Base-by-base conservation (phyloP, 805 yeast genomes). In the Saturnispora saitoi region DNA sequence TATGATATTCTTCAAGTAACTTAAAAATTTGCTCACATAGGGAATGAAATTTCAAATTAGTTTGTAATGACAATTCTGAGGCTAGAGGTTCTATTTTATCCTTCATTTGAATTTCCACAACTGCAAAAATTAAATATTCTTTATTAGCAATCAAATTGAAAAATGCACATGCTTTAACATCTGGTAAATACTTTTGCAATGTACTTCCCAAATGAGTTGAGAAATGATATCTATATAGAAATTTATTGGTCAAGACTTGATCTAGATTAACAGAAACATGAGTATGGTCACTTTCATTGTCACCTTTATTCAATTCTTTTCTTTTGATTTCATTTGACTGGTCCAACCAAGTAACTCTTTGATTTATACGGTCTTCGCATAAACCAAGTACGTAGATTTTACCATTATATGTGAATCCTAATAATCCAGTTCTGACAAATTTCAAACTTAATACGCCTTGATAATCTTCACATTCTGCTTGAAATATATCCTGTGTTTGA, bases 351-450 rank as follows among this genome's bases (percentile, higher is more conserved):
- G 83, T 77, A 12, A 79, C 74, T 50, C 83, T 68, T 63, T 89
- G 96, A 42, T 91, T 75, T 42, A 93, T 77, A 61, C 97, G 73
- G 64, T 93, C 99, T 58, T 93, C 99, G 54, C 89, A 87, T 34
- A 87, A 70, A 0, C 99, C 97, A 37, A 93, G 67, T 2, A 93
- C 85, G 59, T 83, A 93, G 0, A 93, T 83, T 57, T 86, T 88
- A 10, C 96, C 97, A 51, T 86, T 80, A 58, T 77, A 83, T 1
- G 87, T 76, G 64, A 93, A 93, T 0, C 99, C 99, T 43, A 93
- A 71, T 17, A 91, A 63, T 3, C 97, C 96, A 0, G 98, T 91
- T 57, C 99, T 75, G 45, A 93, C 71, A 63, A 90, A 93, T 47
- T 85, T 90, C 70, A 81, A 70, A 51, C 84, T 88, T 19, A 86